Conservation (phyloP, 495 filamentous ascomycete species). For the Hapsidospora chrysogenum region DNA sequence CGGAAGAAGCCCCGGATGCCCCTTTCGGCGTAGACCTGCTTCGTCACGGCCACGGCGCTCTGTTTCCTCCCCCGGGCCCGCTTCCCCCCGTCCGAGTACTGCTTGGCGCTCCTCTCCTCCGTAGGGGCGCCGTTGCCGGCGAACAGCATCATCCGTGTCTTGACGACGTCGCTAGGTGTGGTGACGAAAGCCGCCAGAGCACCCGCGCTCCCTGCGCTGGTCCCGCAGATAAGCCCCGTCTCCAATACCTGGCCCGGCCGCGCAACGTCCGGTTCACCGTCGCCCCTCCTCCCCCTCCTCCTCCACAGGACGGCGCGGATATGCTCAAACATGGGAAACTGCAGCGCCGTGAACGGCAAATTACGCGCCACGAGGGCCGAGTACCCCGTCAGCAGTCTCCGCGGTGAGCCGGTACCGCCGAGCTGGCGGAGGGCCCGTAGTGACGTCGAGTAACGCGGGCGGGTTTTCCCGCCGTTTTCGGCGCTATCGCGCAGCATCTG, state of each 20-base stretch:
- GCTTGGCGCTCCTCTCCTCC: conserved; percentile 7
- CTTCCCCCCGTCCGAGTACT: conserved; percentile 5
- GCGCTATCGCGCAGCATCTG: conserved; percentile 38
- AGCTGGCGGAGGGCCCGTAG: conserved; percentile 25
- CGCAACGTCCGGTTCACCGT: conserved; percentile 5
- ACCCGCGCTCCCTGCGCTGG: conserved; percentile 53
- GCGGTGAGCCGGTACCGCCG: conserved; percentile 7
- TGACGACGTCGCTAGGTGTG: conserved; percentile 71
- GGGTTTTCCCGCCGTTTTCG: conserved; percentile 3
- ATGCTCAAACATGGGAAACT: conserved; percentile 76
- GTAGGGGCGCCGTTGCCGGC: conserved; percentile 19
- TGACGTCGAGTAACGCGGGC: conserved; percentile 18
- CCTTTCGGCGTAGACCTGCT: conserved; percentile 40
- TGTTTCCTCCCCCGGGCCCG: conserved; percentile 9
- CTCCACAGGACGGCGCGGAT: conserved; percentile 27
- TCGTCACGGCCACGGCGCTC: conserved; percentile 38
- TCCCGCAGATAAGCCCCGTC: conserved; percentile 49
- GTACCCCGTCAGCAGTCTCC: conserved; percentile 58
- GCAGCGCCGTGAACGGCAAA: conserved; percentile 70
- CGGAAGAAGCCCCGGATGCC: conserved; percentile 61
- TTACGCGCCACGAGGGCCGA: conserved; percentile 63
- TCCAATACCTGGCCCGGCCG: conserved; percentile 26
- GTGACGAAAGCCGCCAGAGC: conserved; percentile 53
- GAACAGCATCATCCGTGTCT: conserved; percentile 60
- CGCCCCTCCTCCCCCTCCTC: conserved; percentile 8